These are phyloP conservation scores for Fraxinus ornus DNA, from an alignment of 305 asterid genomes.

Conservation along the genomic window DNA sequence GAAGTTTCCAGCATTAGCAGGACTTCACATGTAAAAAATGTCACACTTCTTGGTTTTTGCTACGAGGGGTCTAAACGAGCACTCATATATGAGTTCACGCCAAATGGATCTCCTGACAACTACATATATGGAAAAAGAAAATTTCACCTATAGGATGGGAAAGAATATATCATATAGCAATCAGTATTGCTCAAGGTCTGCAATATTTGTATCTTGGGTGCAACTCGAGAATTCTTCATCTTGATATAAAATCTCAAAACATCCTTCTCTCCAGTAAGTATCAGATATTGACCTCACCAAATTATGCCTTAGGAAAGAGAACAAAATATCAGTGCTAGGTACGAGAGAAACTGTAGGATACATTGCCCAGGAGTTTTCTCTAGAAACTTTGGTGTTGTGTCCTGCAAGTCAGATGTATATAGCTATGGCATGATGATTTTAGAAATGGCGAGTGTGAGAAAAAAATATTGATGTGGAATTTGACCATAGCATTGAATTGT, in stretches of 20 bases:
- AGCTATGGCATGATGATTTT: slow-evolving; percentile 41
- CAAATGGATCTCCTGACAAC: slow-evolving; percentile 40
- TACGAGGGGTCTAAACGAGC: slow-evolving; percentile 26
- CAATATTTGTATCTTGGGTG: slow-evolving; percentile 40
- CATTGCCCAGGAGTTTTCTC: slow-evolving; percentile 37
- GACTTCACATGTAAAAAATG: slow-evolving; percentile 37
- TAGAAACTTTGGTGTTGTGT: slow-evolving; percentile 29
- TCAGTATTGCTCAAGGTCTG: slow-evolving; percentile 39
- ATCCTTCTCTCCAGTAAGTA: slow-evolving; percentile 38
- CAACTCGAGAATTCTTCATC: slow-evolving; percentile 35
- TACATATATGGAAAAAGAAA: slow-evolving; percentile 17
- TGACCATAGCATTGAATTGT: neutral
- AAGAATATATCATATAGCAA: slow-evolving; percentile 23
- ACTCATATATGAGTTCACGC: slow-evolving; percentile 36
- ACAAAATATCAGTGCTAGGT: slow-evolving; percentile 15
- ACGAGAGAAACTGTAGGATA: slow-evolving; percentile 37
- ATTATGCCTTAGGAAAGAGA: slow-evolving; percentile 28
- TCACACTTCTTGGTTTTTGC: slow-evolving; percentile 37
- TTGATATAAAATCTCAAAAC: slow-evolving; percentile 43
- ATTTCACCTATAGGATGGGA: slow-evolving; percentile 25
- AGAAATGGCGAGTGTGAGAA: slow-evolving; percentile 35
- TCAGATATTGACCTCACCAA: slow-evolving; percentile 39
- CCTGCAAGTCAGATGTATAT: slow-evolving; percentile 39
- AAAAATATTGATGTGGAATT: slow-evolving; percentile 17
- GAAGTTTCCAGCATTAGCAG: slow-evolving; percentile 38